phyloP scores from a whole-genome alignment of 2,329 filamentous ascomycete genomes.

The Fusarium lateritium region DNA sequence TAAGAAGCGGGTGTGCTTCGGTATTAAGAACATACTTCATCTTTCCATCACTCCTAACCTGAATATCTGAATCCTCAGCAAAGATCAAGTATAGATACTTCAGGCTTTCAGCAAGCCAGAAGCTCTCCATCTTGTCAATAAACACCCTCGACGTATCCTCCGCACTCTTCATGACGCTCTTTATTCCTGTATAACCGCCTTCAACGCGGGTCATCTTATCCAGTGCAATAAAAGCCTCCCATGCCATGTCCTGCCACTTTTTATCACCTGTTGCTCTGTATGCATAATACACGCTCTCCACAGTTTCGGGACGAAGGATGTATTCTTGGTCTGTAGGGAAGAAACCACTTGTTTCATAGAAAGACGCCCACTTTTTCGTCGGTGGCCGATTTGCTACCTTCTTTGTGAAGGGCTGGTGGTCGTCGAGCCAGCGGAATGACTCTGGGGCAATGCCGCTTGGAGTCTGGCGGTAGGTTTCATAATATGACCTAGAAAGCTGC shows the following conservation, averaged over 20 bases:
- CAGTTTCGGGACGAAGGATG: slow-evolving; percentile 37
- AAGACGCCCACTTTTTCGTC: slow-evolving; percentile 16
- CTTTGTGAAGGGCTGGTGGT: slow-evolving; percentile 24
- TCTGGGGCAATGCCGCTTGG: slow-evolving; percentile 36
- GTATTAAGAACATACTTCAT: slow-evolving; percentile 42
- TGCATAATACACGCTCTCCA: slow-evolving; percentile 40
- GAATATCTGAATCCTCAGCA: slow-evolving; percentile 33
- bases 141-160: slow-evolving; percentile 4
- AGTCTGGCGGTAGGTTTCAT: slow-evolving; percentile 37
- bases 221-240: slow-evolving; percentile 32
- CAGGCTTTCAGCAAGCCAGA: slow-evolving; percentile 42
- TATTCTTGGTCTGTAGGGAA: slow-evolving; percentile 29
- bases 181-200: slow-evolving; percentile 21
- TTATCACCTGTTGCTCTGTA: slow-evolving; percentile 36
- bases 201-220: slow-evolving; percentile 22
- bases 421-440: slow-evolving; percentile 40
- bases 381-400: slow-evolving; percentile 23
- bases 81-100: slow-evolving; percentile 45
- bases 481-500: background rate
- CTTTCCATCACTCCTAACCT: slow-evolving; percentile 33
- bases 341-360: slow-evolving; percentile 35
- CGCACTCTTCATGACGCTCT: slow-evolving; percentile 19
- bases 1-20: slow-evolving; percentile 33
- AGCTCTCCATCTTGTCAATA: slow-evolving; percentile 45
- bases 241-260: slow-evolving; percentile 38